phyloP scores from a whole-genome alignment of 163 green algal species.

The Volvox carteri region DNA sequence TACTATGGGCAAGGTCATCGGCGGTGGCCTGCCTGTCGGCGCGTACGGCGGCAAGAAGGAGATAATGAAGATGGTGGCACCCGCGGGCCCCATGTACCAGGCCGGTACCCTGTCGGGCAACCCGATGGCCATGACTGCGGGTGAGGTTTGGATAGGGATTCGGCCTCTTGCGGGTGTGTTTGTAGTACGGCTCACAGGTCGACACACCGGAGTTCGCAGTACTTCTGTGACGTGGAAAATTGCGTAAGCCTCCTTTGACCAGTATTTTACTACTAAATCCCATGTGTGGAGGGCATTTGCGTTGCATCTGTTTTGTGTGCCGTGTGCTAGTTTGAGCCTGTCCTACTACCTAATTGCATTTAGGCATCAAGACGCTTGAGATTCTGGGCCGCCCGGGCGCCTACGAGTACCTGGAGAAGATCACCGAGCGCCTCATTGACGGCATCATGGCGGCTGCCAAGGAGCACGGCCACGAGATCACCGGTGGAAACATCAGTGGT shows the following conservation, averaged over 20 bases:
- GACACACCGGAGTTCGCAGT: no score
- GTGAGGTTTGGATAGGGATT: no score
- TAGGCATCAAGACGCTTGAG: constrained; percentile 98
- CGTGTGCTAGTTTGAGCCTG: no score
- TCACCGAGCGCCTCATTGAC: constrained; percentile 89
- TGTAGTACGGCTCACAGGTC: no score
- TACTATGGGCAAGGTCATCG: constrained; percentile 96
- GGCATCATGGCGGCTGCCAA: constrained; percentile 91
- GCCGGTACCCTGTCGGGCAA: constrained; percentile 97
- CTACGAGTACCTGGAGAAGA: constrained; percentile 96
- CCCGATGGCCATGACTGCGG: constrained; percentile 98
- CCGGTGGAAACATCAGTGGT: constrained; percentile 91
- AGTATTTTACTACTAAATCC: no score
- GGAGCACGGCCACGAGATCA: constrained; percentile 92
- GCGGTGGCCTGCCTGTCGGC: constrained; percentile 96
- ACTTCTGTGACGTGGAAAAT: no score
- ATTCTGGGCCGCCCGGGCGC: constrained; percentile 91
- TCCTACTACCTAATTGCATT: no score
- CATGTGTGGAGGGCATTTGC: no score
- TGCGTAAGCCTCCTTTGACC: no score
- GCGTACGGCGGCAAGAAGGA: constrained; percentile 96
- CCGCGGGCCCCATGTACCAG: constrained; percentile 87
- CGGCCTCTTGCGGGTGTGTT: no score
- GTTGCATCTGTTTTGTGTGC: no score
- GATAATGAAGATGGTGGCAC: constrained; percentile 99